These are phyloP conservation scores for Fusarium luffae DNA, from an alignment of 2,329 filamentous ascomycete species.

Conservation along the genomic window DNA sequence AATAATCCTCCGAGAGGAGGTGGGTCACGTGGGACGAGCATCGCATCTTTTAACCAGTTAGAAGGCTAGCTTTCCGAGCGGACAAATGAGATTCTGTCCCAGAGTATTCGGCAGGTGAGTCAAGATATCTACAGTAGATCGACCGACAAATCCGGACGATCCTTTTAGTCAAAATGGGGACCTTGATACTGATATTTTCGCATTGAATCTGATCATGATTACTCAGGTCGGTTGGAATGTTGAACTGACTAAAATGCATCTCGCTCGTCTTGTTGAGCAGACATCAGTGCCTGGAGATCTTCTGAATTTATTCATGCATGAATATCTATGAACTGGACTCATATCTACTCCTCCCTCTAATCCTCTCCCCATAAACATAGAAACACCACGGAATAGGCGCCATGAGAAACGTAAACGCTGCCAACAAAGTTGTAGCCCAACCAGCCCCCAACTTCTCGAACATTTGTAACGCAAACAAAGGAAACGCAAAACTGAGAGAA, in stretches of 20 bases:
- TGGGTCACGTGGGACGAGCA: neutral
- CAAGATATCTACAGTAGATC: neutral
- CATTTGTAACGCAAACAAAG: conserved; percentile 28
- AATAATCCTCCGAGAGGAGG: neutral
- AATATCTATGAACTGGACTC: conserved; percentile 9
- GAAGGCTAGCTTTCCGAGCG: conserved; percentile 1
- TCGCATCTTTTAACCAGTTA: neutral
- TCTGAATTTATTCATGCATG: no score
- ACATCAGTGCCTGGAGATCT: no score
- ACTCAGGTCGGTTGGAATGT: no score
- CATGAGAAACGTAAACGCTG: conserved; percentile 5
- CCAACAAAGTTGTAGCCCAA: conserved; percentile 26
- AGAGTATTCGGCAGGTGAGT: neutral
- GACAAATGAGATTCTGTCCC: neutral
- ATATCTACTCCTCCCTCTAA: conserved; percentile 24
- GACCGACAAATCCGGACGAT: neutral
- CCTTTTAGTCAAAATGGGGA: no score
- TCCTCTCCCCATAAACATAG: conserved; percentile 7
- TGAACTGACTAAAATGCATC: no score
- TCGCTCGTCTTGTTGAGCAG: no score
- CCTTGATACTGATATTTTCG: no score
- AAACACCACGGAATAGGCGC: conserved; percentile 35
- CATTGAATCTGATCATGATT: no score
- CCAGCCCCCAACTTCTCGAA: conserved; percentile 19
- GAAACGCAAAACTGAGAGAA: conserved; percentile 23